Base-by-base conservation (phyloP, 495 filamentous ascomycete genomes). In the Trichoderma parareesei region DNA sequence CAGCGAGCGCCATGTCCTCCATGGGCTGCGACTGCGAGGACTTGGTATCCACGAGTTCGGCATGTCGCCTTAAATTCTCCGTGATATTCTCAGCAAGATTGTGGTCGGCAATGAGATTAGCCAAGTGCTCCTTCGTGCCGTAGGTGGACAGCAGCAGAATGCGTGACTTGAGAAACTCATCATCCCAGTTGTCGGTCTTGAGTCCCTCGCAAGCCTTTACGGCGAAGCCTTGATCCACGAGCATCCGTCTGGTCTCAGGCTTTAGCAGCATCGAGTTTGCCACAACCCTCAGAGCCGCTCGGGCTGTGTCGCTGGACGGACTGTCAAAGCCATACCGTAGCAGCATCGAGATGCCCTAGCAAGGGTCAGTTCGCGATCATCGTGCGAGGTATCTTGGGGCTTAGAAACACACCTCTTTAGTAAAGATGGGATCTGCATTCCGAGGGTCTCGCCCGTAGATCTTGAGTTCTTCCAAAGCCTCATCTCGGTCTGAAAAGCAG, bases 121-220 rank as follows among this genome's bases (percentile, higher is more conserved):
- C 77, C 61, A 94, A 86, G 67, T 92, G 79, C 61, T 90, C 70
- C 5, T 82, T 84, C 5, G 92, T 92, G 38, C 86, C 83, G 69
- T 97, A 98, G 0, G 94, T 98, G 13, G 88, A 84, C 3, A 97
- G 78, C 66, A 98, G 92, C 9, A 98, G 76, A 27, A 98, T 88
- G 41, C 94, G 84, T 49, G 88, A 89, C 42, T 85, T 77, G 0
- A 97, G 78, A 76, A 98, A 96, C 72, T 98, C 93, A 69, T 98
- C 90, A 61, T 98, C 92, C 16, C 81, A 80, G 69, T 80, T 88
- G 72, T 93, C 88, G 67, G 79, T 87, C 84, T 90, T 88, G 42
- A 97, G 81, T 64, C 81, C 84, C 59, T 85, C 82, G 44, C 90
- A 91, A 14, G 87, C 82, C 71, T 87, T 90, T 27, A 81, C 76